A percentile compares a stretch with the other conserved stretches of the same genome.
Evolutionary conservation across 1,284 basidiomycete species (phyloP).

Genomic region (Moniliella sp.): DNA sequence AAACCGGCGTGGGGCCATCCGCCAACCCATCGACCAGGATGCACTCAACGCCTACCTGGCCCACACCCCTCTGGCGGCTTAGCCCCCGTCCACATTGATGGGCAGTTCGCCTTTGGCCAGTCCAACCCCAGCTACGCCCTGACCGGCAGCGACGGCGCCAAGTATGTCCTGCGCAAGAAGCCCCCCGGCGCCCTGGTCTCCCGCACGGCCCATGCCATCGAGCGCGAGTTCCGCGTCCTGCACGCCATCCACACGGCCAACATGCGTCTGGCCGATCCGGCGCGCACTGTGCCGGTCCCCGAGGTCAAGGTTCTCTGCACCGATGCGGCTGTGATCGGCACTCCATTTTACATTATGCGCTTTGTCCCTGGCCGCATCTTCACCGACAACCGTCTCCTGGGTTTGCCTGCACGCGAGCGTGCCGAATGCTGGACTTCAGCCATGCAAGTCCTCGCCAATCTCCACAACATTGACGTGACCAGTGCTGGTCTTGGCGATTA

Average conservation of each 20-base stretch:
- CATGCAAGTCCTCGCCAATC: slow-evolving; percentile 46
- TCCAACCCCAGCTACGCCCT: slow-evolving; percentile 88
- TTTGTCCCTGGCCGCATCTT: slow-evolving; percentile 72
- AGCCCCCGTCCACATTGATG: slow-evolving; percentile 54
- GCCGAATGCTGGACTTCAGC: slow-evolving; percentile 38
- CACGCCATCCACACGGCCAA: slow-evolving; percentile 36
- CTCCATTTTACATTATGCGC: slow-evolving; percentile 86
- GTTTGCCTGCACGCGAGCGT: slow-evolving; percentile 40
- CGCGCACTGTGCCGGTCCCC: slow-evolving; percentile 64
- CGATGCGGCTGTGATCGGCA: slow-evolving; percentile 55
- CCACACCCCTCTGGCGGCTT: slow-evolving; percentile 38
- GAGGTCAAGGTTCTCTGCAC: slow-evolving; percentile 53
- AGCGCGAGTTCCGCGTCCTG: slow-evolving; percentile 68
- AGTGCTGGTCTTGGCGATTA: slow-evolving; percentile 54
- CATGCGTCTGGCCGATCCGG: slow-evolving; percentile 26
- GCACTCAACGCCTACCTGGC: slow-evolving; percentile 41
- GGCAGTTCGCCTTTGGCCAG: slow-evolving; percentile 52
- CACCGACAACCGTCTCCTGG: slow-evolving; percentile 51
- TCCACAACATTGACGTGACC: slow-evolving; percentile 51
- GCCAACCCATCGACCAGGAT: slow-evolving; percentile 10
- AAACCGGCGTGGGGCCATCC: too few species aligned
- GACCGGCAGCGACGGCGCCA: slow-evolving; percentile 48
- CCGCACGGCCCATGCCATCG: slow-evolving; percentile 74
- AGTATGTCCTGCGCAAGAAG: slow-evolving; percentile 77
- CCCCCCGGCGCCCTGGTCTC: slow-evolving; percentile 69